These are phyloP conservation scores for Chamaenerion angustifolium DNA, from an alignment of 345 rosid species.

Conservation along the genomic window DNA sequence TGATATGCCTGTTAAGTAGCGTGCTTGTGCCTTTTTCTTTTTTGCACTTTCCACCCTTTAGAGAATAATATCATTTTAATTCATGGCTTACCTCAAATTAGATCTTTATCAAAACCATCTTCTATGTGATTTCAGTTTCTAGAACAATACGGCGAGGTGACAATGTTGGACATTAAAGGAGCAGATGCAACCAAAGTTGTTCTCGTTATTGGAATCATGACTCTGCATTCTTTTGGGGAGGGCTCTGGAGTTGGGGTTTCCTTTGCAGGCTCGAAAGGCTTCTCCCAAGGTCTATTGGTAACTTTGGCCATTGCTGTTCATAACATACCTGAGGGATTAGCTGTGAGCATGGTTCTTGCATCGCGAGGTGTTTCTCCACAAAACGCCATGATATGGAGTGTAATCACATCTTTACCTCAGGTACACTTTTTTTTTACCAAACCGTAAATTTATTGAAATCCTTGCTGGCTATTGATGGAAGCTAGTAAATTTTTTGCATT, in stretches of 20 bases:
- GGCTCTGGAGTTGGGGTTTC: conserved; percentile 99
- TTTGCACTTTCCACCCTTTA: no score
- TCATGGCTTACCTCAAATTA: background rate
- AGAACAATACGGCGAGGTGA: conserved; percentile 93
- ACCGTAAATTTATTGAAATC: no score
- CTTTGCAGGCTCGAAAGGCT: conserved; percentile 97
- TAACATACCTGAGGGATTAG: conserved; percentile 95
- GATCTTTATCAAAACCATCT: background rate
- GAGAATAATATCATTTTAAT: no score
- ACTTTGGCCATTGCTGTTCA: conserved; percentile 98
- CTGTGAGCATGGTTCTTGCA: conserved; percentile 98
- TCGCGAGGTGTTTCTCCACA: conserved; percentile 98
- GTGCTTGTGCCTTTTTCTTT: no score
- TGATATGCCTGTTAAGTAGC: background rate
- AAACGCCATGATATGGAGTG: conserved; percentile 98
- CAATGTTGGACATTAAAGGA: conserved; percentile 96
- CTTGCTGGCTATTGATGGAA: no score
- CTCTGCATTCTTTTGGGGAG: conserved; percentile 98
- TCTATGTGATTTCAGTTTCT: conserved; percentile 47
- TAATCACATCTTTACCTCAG: conserved; percentile 97
- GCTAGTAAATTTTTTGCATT: no score
- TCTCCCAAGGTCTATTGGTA: conserved; percentile 91
- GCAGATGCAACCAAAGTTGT: conserved; percentile 94
- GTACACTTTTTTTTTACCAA: conserved; percentile 16
- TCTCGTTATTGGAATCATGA: conserved; percentile 95